These are phyloP conservation scores for Chondrus crispus DNA, from an alignment of 23 red algal genomes.

Conservation along the genomic window DNA sequence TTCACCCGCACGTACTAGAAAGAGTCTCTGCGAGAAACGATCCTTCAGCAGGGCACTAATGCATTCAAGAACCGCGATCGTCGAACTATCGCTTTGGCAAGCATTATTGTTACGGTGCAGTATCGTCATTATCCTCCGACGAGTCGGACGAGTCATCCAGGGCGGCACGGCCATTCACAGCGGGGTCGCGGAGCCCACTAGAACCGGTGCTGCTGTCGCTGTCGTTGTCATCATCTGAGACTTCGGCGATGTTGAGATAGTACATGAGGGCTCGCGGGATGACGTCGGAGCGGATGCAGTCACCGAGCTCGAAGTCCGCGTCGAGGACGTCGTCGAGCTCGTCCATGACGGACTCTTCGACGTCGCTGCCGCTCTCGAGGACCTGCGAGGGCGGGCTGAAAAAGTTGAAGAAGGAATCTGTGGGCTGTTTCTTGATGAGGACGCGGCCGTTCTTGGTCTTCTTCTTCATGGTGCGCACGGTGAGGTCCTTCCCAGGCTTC, in stretches of 20 bases:
- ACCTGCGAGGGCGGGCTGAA: constrained; percentile 55
- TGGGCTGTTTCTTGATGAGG: constrained; percentile 13
- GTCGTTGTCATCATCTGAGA: not conserved
- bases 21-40: too few relatives aligned
- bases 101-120: too few relatives aligned
- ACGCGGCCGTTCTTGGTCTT: constrained; percentile 11
- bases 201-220: not conserved
- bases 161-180: too few relatives aligned
- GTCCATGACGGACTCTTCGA: not conserved
- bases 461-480: constrained; percentile 47
- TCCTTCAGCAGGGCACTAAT: too few relatives aligned
- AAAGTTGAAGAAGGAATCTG: constrained; percentile 86
- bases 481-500: constrained; percentile 69
- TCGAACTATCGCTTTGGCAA: too few relatives aligned
- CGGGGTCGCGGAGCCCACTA: too few relatives aligned
- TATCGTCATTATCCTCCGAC: too few relatives aligned
- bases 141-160: too few relatives aligned
- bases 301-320: constrained; percentile 70
- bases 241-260: constrained; percentile 34
- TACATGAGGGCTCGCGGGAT: constrained; percentile 64
- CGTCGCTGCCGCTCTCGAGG: not conserved
- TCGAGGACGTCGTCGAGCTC: constrained; percentile 61
- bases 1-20: too few relatives aligned
- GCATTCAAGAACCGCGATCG: too few relatives aligned
- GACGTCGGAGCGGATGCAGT: constrained; percentile 38